Percentiles rank a stretch among this genome's conserved stretches.
phyloP scores from a whole-genome alignment of 495 filamentous ascomycete species.

The Echria macrotheca region DNA sequence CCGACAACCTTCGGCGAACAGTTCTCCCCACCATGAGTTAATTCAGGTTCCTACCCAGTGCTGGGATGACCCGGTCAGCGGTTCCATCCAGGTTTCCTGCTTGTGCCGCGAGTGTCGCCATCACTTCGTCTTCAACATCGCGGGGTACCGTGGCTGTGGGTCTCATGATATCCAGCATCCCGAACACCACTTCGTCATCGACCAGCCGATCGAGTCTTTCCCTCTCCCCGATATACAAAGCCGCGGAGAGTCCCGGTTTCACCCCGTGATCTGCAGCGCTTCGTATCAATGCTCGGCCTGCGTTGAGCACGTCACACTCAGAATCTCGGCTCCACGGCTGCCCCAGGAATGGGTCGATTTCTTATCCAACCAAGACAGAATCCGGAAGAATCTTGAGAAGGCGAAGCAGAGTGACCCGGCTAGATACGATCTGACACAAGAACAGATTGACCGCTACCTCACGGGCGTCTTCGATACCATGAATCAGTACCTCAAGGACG shows the following conservation, averaged over 20 bases:
- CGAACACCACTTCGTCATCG: conserved; percentile 25
- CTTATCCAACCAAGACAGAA: conserved; percentile 50
- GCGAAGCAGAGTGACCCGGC: conserved; percentile 53
- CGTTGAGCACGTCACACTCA: conserved; percentile 28
- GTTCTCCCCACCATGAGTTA: too few relatives aligned
- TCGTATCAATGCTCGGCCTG: conserved; percentile 57
- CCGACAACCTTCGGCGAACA: too few relatives aligned
- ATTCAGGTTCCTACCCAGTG: too few relatives aligned
- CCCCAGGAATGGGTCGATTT: conserved; percentile 42
- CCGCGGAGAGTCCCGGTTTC: conserved; percentile 16
- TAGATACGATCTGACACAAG: conserved; percentile 48
- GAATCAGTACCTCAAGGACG: conserved; percentile 57
- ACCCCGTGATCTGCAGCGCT: conserved; percentile 19
- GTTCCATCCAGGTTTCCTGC: too few relatives aligned
- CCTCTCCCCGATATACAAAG: background rate
- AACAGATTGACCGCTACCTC: conserved; percentile 32
- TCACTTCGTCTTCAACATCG: conserved; percentile 17
- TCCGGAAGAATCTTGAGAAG: conserved; percentile 47
- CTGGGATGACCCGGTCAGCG: too few relatives aligned
- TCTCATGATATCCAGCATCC: background rate
- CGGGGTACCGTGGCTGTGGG: background rate
- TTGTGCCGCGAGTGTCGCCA: background rate
- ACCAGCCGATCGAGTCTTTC: background rate
- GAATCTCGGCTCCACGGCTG: conserved; percentile 51
- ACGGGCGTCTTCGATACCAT: conserved; percentile 52